Evolutionary conservation across 2,329 filamentous ascomycete species (phyloP).

Genomic region (Epichloe brachyelytri): DNA sequence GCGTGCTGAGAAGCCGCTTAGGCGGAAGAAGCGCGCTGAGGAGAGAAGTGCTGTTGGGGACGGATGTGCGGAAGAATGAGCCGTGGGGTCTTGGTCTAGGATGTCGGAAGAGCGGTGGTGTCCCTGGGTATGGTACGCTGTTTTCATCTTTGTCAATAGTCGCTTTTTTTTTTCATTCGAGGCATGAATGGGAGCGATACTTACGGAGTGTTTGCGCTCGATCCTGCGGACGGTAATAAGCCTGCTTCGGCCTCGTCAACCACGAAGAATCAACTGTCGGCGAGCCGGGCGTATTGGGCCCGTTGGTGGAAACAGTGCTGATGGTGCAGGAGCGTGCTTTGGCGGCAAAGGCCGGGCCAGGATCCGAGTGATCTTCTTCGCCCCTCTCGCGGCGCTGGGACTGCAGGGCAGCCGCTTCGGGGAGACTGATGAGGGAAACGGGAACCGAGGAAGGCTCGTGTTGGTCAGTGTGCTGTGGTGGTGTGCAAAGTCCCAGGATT

Average conservation of each 20-base stretch:
- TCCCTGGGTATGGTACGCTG: neutral
- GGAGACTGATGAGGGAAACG: constrained; percentile 25
- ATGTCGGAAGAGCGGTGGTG: constrained; percentile 4
- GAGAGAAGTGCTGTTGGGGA: constrained; percentile 6
- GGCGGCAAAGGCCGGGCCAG: constrained; percentile 15
- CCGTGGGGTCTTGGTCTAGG: neutral
- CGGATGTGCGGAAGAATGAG: constrained; percentile 6
- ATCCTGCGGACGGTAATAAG: neutral
- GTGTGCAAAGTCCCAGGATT: constrained; percentile 5
- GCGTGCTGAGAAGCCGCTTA: constrained; percentile 14
- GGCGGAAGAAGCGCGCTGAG: constrained; percentile 9
- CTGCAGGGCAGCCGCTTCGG: constrained; percentile 23
- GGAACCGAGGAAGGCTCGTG: constrained; percentile 15
- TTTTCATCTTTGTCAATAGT: neutral
- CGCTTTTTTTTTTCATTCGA: neutral
- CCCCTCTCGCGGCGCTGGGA: constrained; percentile 19
- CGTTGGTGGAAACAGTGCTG: constrained; percentile 17
- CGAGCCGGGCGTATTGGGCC: constrained; percentile 16
- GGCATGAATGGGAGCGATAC: neutral
- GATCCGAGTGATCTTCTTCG: constrained; percentile 25
- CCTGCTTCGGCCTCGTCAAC: constrained; percentile 1
- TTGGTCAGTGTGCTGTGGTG: constrained; percentile 13
- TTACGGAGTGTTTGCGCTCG: constrained; percentile 3
- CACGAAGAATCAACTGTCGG: constrained; percentile 6
- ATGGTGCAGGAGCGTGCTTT: constrained; percentile 17